These are phyloP conservation scores for Jamesozyma lodderae DNA, from an alignment of 805 yeast species.

Conservation along the genomic window DNA sequence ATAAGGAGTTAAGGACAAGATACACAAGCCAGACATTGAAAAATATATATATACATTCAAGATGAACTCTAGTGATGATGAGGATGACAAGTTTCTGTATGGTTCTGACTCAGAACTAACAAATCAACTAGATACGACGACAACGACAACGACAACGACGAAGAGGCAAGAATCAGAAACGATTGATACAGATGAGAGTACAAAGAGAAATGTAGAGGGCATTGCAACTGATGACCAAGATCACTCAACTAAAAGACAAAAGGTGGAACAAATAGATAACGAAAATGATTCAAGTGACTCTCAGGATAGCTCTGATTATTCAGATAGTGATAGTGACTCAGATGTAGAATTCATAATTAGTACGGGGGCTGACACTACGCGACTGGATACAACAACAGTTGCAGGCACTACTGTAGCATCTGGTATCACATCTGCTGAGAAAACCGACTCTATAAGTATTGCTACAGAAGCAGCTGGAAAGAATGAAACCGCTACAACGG, in stretches of 20 bases:
- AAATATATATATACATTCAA: not conserved
- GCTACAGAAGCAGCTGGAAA: slow-evolving; percentile 13
- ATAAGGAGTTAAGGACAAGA: too few relatives aligned
- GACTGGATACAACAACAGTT: slow-evolving; percentile 18
- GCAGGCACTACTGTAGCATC: slow-evolving; percentile 14
- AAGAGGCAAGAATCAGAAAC: too few relatives aligned
- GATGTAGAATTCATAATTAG: slow-evolving; percentile 79
- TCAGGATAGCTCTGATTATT: slow-evolving; percentile 7
- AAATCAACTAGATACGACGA: not conserved
- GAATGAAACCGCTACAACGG: slow-evolving; percentile 12
- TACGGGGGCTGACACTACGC: slow-evolving; percentile 25
- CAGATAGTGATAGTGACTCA: slow-evolving; percentile 37
- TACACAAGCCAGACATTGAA: not conserved
- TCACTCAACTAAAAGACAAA: slow-evolving; percentile 5
- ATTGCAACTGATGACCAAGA: not conserved
- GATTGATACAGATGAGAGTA: slow-evolving; percentile 3
- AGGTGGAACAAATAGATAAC: not conserved
- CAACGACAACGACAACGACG: too few relatives aligned
- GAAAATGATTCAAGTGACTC: not conserved
- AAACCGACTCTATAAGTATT: slow-evolving; percentile 8
- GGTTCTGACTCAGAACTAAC: slow-evolving; percentile 26
- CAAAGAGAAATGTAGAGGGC: slow-evolving; percentile 2
- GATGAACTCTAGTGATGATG: slow-evolving; percentile 28
- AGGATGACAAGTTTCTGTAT: slow-evolving; percentile 30
- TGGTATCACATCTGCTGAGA: slow-evolving; percentile 13